phyloP scores from a whole-genome alignment of 805 yeast genomes.

The Ogataea henricii region DNA sequence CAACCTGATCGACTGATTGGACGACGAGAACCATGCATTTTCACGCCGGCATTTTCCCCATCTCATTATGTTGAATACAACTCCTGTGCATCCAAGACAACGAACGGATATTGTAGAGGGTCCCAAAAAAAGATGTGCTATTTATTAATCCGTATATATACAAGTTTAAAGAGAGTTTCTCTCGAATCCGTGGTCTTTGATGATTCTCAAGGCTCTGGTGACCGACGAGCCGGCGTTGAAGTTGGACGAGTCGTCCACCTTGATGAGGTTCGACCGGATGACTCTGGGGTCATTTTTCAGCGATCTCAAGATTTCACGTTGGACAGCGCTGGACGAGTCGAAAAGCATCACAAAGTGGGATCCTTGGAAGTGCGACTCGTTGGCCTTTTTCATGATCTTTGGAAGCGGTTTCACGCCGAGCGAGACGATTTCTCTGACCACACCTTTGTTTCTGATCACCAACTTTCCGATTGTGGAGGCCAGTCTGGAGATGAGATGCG shows the following conservation, averaged over 20 bases:
- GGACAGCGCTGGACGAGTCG: slow-evolving; percentile 85
- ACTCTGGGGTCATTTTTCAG: slow-evolving; percentile 89
- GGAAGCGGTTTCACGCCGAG: slow-evolving; percentile 81
- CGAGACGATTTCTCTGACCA: slow-evolving; percentile 79
- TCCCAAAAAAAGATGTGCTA: too few species aligned
- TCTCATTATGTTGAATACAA: too few species aligned
- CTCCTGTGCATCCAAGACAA: too few species aligned
- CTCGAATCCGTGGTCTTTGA: slow-evolving; percentile 24
- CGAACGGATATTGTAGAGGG: too few species aligned
- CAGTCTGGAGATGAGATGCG: slow-evolving; percentile 20
- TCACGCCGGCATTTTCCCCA: too few species aligned
- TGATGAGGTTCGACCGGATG: slow-evolving; percentile 72
- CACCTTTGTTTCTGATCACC: slow-evolving; percentile 87
- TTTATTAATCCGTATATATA: too few species aligned
- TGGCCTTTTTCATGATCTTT: slow-evolving; percentile 77
- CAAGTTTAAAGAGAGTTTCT: too few species aligned
- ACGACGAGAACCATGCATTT: background rate
- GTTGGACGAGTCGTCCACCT: slow-evolving; percentile 53
- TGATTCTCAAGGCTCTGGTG: slow-evolving; percentile 41
- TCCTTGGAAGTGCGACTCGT: slow-evolving; percentile 89
- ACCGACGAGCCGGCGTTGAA: slow-evolving; percentile 61
- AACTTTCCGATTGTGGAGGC: slow-evolving; percentile 72
- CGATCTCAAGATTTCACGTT: slow-evolving; percentile 78
- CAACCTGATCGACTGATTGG: slow-evolving; percentile 20
- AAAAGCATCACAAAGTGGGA: slow-evolving; percentile 83